Conservation (phyloP, 495 filamentous ascomycete species). For the Neurospora hispaniola region DNA sequence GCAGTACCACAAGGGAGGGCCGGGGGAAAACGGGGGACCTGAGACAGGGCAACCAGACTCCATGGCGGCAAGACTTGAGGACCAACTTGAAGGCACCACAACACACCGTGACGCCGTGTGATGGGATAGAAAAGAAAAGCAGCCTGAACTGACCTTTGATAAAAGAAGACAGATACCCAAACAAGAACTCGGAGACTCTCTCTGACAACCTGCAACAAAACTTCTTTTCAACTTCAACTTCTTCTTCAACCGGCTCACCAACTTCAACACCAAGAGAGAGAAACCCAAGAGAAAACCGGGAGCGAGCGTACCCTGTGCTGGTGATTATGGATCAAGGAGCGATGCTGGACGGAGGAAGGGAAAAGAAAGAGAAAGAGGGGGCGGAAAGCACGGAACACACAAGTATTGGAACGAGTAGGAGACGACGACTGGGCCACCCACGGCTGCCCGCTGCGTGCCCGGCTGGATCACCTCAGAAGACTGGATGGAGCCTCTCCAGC, state of each 20-base stretch:
- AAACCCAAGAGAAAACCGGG: neutral
- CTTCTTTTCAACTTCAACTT: conserved; percentile 11
- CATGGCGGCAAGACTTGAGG: neutral
- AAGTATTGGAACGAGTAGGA: neutral
- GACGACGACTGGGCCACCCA: neutral
- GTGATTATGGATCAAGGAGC: conserved; percentile 9
- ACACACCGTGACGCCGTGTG: neutral
- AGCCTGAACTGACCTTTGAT: conserved; percentile 11
- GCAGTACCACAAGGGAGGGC: neutral
- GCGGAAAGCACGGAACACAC: conserved; percentile 19
- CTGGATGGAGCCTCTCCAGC: neutral
- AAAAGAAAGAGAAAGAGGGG: conserved; percentile 13
- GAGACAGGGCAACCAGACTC: neutral
- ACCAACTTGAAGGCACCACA: neutral
- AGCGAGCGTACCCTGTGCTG: conserved; percentile 3
- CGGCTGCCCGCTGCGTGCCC: neutral
- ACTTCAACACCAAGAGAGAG: conserved; percentile 22
- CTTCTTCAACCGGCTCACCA: conserved; percentile 21
- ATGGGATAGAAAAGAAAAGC: neutral
- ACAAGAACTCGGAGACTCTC: neutral
- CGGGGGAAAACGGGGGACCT: neutral
- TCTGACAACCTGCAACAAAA: conserved; percentile 9
- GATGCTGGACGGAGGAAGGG: conserved; percentile 9
- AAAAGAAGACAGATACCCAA: conserved; percentile 4
- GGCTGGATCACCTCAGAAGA: neutral